Base-by-base conservation (phyloP, 176 grass and related monocot genomes). In the Eleusine indica region DNA sequence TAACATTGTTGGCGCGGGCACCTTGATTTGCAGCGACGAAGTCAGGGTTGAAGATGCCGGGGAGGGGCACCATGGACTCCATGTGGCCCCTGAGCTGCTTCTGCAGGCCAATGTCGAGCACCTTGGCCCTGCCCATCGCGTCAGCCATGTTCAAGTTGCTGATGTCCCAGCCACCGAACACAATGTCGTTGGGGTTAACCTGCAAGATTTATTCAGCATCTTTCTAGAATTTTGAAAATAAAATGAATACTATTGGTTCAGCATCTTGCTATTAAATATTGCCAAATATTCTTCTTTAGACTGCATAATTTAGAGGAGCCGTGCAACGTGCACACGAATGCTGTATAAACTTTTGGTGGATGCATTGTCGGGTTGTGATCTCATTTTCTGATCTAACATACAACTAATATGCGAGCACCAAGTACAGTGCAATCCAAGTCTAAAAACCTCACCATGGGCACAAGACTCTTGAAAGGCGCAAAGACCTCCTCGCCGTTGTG, bases 121-220 rank as follows among this genome's bases (percentile, higher is more conserved):
- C 96, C 87, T 92, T 98, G 83, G 93, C 96, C 84, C 93, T 94
- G 29, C 93, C 82, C 96, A 98, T 98, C 29, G 96, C 78, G 83
- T 98, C 96, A 2, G 96, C 96, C 85, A 98, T 80, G 80, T 96
- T 98, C 89, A 95, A 90, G 85, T 74, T 90, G 87, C 93, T 98
- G 67, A 98, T 98, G 74, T 98, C 96, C 96, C 96, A 98, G 7
- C 96, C 96, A 19, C 93, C 96, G 0, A 98, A 98, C 48, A 95
- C 89, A 4, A 98, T 43, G 44, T 96, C 96, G 41, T 98, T 93
- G 40, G 96, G 96, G 71, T 95, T 98, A 32, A 98, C 96, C 96
- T 98, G 65, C 3, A 2, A 68, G 85, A 71, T 19, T 29, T 67
- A 19, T 51, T 68, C 28, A 63, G 4, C 44, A 21, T 44, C 13